Evolutionary conservation across 75 land plant genomes (phyloP).

Genomic region (Selaginella moellendorffii): DNA sequence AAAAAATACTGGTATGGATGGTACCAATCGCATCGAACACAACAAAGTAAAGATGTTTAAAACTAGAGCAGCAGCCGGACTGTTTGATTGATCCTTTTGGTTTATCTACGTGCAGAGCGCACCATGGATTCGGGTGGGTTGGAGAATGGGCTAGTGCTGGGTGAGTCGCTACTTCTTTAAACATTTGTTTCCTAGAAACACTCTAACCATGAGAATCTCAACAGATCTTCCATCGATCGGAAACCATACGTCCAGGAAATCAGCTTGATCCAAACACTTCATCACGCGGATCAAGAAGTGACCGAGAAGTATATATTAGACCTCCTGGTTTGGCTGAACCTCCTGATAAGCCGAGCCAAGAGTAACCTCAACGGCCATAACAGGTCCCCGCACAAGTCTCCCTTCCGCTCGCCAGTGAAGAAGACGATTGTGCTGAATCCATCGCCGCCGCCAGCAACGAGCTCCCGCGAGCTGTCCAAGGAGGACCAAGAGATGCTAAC

Average conservation of each 20-base stretch:
- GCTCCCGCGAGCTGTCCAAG: neutral
- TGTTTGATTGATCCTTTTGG: no score
- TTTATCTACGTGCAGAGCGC: conserved; percentile 33
- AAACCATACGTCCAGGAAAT: conserved; percentile 12
- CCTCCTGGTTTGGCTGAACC: conserved; percentile 53
- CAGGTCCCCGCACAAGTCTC: conserved; percentile 45
- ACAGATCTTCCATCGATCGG: neutral
- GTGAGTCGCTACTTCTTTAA: conserved; percentile 23
- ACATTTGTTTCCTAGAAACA: neutral
- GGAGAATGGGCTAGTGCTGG: conserved; percentile 90
- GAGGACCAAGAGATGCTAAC: neutral
- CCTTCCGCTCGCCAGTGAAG: conserved; percentile 12
- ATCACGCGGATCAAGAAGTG: conserved; percentile 53
- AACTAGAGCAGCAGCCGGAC: no score
- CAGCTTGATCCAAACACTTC: conserved; percentile 56
- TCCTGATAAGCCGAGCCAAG: conserved; percentile 36
- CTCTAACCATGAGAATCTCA: neutral
- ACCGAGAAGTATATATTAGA: conserved; percentile 59
- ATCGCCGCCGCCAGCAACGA: neutral
- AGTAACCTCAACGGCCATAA: conserved; percentile 12
- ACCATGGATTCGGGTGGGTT: conserved; percentile 96
- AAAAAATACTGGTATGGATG: conserved; percentile 72
- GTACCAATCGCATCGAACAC: conserved; percentile 82
- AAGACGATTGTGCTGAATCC: neutral
- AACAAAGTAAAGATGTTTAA: conserved; percentile 62